These are phyloP conservation scores for Chalciporus piperatus DNA, from an alignment of 768 basidiomycete genomes.

Conservation along the genomic window DNA sequence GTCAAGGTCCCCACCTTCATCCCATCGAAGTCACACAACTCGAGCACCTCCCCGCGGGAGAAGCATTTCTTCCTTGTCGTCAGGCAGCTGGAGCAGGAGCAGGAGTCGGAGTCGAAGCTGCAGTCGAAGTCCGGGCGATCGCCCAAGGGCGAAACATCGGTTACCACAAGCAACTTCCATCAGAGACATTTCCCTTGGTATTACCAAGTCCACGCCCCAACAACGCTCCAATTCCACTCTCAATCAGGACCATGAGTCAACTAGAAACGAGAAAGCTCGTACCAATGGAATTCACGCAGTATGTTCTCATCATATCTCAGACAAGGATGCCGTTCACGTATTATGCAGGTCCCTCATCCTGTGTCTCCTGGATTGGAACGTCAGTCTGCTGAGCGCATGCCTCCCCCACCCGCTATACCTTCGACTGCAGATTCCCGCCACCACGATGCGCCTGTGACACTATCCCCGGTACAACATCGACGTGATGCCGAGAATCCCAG, in stretches of 20 bases:
- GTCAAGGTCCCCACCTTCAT: slow-evolving; percentile 42
- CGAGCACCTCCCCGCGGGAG: slow-evolving; percentile 37
- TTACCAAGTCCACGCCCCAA: slow-evolving; percentile 30
- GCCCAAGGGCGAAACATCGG: slow-evolving; percentile 58
- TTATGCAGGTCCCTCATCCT: slow-evolving; percentile 17
- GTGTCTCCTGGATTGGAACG: slow-evolving; percentile 21
- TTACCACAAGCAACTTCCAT: slow-evolving; percentile 50
- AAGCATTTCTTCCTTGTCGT: slow-evolving; percentile 55
- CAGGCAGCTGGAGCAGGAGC: slow-evolving; percentile 55
- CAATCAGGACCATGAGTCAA: slow-evolving; percentile 22
- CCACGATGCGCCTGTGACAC: slow-evolving; percentile 8
- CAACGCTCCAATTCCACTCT: slow-evolving; percentile 17
- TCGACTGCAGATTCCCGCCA: slow-evolving; percentile 12
- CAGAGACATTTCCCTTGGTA: slow-evolving; percentile 31
- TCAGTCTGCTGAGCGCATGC: slow-evolving; percentile 32
- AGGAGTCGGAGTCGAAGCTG: slow-evolving; percentile 46
- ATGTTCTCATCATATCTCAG: slow-evolving; percentile 5
- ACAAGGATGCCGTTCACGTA: slow-evolving; percentile 7
- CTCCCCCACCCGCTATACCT: slow-evolving; percentile 28
- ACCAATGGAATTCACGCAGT: slow-evolving; percentile 39
- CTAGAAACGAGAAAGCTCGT: slow-evolving; percentile 36
- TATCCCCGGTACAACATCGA: slow-evolving; percentile 15
- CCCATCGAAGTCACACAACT: slow-evolving; percentile 38
- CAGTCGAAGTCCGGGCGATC: slow-evolving; percentile 53
- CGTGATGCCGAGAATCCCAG: slow-evolving; percentile 19